These are phyloP conservation scores for Eucalyptus pauciflora DNA, from an alignment of 345 rosid species.

Conservation along the genomic window DNA sequence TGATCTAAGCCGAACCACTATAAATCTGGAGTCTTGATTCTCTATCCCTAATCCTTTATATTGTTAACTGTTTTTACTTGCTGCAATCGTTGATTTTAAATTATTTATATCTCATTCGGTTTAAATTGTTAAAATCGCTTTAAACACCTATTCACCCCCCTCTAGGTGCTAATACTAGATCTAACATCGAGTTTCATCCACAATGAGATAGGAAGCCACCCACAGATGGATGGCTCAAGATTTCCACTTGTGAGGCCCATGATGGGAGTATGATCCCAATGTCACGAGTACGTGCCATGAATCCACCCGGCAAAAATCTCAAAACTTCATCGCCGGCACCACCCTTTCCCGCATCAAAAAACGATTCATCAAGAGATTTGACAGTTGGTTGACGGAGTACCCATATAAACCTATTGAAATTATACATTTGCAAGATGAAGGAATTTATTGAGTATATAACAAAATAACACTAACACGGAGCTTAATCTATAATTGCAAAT, in stretches of 20 bases:
- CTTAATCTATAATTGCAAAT: neutral
- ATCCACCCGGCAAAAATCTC: conserved; percentile 40
- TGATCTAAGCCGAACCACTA: too few species aligned
- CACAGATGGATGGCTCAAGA: conserved; percentile 25
- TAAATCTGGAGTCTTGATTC: too few species aligned
- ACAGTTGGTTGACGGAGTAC: neutral
- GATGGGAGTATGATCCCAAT: conserved; percentile 25
- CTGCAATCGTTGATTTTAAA: too few species aligned
- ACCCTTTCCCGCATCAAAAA: neutral
- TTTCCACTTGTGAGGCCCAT: conserved; percentile 58
- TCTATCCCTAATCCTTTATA: too few species aligned
- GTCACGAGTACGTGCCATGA: conserved; percentile 9
- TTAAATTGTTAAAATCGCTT: too few species aligned
- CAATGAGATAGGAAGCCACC: conserved; percentile 15
- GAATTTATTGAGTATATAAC: neutral
- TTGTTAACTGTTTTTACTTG: too few species aligned
- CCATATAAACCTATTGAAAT: neutral
- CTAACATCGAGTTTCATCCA: conserved; percentile 76
- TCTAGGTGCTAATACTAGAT: too few species aligned
- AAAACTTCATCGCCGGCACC: neutral
- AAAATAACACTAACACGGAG: neutral
- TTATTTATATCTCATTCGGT: too few species aligned
- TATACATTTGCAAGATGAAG: neutral
- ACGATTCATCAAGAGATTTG: neutral
- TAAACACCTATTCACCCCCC: too few species aligned